Percentiles rank a stretch among this genome's conserved stretches.
These are phyloP conservation scores for Dictyostelium intermedium DNA, from an alignment of 78 protist species.

Conservation along the genomic window DNA sequence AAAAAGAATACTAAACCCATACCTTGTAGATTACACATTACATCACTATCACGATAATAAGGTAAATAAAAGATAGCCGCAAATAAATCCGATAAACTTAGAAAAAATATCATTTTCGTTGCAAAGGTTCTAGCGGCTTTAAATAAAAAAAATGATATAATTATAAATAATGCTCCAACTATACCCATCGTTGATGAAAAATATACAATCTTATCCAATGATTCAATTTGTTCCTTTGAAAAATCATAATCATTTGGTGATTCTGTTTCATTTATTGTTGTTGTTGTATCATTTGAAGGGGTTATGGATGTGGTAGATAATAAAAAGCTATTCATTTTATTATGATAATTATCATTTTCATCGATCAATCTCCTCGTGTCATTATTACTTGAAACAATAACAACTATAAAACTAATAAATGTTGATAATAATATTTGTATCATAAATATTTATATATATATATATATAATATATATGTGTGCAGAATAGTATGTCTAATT, in stretches of 20 bases:
- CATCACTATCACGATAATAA: constrained; percentile 13
- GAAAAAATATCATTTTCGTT: constrained; percentile 36
- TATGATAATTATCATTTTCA: neutral
- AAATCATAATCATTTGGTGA: neutral
- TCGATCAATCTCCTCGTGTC: neutral
- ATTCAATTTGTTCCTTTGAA: constrained; percentile 15
- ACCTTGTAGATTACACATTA: constrained; percentile 53
- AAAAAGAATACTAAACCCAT: constrained; percentile 54
- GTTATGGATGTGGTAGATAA: neutral
- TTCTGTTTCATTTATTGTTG: neutral
- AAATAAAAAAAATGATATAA: constrained; percentile 31
- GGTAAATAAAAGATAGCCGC: constrained; percentile 33
- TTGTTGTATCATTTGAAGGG: neutral
- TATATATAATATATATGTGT: neutral
- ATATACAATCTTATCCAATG: constrained; percentile 45
- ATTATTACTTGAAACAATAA: neutral
- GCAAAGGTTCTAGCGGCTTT: constrained; percentile 42
- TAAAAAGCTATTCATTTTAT: neutral
- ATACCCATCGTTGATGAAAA: constrained; percentile 24
- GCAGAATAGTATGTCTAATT: too few species aligned
- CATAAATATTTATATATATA: neutral
- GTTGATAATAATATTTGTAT: neutral
- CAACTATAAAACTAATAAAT: neutral
- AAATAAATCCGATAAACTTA: constrained; percentile 33
- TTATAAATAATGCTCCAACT: constrained; percentile 52